Evolutionary conservation across 2,329 filamentous ascomycete species (phyloP).

Genomic region (Trichoderma asperellum): DNA sequence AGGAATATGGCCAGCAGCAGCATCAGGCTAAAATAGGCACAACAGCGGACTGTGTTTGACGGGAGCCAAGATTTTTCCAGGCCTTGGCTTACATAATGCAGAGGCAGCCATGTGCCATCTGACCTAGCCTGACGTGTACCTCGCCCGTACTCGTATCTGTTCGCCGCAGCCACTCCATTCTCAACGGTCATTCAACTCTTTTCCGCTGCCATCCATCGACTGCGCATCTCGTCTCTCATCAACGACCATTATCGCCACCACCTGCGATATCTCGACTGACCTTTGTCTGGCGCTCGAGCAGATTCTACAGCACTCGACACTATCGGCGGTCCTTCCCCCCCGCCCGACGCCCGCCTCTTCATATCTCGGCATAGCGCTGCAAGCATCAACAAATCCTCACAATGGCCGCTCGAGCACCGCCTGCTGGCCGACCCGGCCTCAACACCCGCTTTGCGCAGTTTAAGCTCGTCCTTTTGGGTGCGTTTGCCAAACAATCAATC

Average conservation of each 20-base stretch:
- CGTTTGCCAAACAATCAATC: conserved; percentile 38
- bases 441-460: conserved; percentile 96
- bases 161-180: conserved; percentile 31
- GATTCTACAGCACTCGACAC: not conserved
- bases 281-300: not conserved
- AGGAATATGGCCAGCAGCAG: not conserved
- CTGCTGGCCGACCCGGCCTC: conserved; percentile 63
- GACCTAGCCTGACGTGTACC: conserved; percentile 30
- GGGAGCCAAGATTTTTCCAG: not conserved
- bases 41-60: not conserved
- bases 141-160: conserved; percentile 31
- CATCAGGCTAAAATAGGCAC: not conserved
- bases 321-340: not conserved
- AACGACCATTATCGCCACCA: not conserved
- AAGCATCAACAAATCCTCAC: conserved; percentile 39
- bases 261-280: not conserved
- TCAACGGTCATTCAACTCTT: conserved; percentile 26
- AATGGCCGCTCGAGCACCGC: conserved; percentile 84
- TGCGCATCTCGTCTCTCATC: conserved; percentile 24
- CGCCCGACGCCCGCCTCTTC: conserved; percentile 3
- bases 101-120: conserved; percentile 27
- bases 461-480: conserved; percentile 96
- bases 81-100: conserved; percentile 28
- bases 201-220: conserved; percentile 3
- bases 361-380: conserved; percentile 31